Conservation (phyloP, 352 stramenopile genomes). For the Globisporangium solare region DNA sequence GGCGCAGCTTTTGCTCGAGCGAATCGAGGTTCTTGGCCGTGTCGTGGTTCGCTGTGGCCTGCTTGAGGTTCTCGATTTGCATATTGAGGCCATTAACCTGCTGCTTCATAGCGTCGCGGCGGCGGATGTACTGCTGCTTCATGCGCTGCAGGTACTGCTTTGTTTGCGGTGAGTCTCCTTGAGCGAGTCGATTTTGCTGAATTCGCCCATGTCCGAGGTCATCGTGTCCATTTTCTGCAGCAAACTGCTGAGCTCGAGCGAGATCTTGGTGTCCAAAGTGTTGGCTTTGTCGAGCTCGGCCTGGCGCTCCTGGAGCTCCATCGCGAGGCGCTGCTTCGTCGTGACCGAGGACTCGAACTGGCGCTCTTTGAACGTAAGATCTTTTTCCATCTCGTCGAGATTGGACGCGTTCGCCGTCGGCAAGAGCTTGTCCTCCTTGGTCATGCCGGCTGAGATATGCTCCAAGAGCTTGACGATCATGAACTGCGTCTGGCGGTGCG, state of each 20-base stretch:
- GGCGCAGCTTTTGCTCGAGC: constrained; percentile 86
- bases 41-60: constrained; percentile 68
- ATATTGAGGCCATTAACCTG: constrained; percentile 63
- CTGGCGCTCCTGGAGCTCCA: constrained; percentile 86
- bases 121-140: constrained; percentile 82
- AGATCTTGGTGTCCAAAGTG: constrained; percentile 86
- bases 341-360: constrained; percentile 88
- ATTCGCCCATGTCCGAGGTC: constrained; percentile 84
- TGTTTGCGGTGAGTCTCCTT: constrained; percentile 74
- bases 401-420: constrained; percentile 46
- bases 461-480: constrained; percentile 89
- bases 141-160: constrained; percentile 67
- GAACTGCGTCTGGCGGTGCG: constrained; percentile 49
- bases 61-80: constrained; percentile 76
- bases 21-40: constrained; percentile 76
- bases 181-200: constrained; percentile 85
- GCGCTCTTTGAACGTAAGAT: constrained; percentile 90
- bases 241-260: constrained; percentile 75
- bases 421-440: constrained; percentile 78
- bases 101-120: constrained; percentile 81
- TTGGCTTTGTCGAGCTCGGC: constrained; percentile 90
- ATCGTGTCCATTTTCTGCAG: constrained; percentile 86
- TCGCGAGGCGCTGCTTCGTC: constrained; percentile 83
- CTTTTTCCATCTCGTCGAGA: constrained; percentile 84
- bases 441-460: constrained; percentile 77